A percentile compares a stretch with the other conserved stretches of the same genome.
These are phyloP conservation scores for Phaeotremella fagi DNA, from an alignment of 768 basidiomycete genomes.

Conservation along the genomic window DNA sequence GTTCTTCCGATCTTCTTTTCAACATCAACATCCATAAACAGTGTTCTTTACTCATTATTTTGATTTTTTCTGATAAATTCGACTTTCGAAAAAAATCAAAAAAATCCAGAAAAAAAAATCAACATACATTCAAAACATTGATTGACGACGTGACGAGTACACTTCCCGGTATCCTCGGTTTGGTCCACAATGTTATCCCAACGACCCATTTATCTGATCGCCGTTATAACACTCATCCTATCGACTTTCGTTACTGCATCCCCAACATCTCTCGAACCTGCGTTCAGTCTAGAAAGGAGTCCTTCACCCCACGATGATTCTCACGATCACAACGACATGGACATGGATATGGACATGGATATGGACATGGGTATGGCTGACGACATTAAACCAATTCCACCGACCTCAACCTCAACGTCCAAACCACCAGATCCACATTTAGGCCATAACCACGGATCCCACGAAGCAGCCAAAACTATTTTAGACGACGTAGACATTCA, in stretches of 20 bases:
- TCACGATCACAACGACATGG: background rate
- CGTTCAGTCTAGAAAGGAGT: background rate
- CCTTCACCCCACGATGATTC: background rate
- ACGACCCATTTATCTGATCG: background rate
- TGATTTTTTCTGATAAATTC: too few relatives aligned
- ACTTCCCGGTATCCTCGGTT: too few relatives aligned
- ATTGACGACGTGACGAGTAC: too few relatives aligned
- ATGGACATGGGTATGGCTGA: background rate
- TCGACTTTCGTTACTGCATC: background rate
- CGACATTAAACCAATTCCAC: background rate
- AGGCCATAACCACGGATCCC: constrained; percentile 22
- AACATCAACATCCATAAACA: too few relatives aligned
- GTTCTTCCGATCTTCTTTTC: too few relatives aligned
- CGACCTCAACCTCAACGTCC: background rate
- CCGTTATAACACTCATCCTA: background rate
- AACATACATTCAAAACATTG: too few relatives aligned
- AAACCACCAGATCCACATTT: background rate
- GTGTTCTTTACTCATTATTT: too few relatives aligned
- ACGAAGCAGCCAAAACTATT: constrained; percentile 16
- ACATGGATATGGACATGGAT: background rate
- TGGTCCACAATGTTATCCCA: too few relatives aligned
- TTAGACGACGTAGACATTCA: constrained; percentile 27
- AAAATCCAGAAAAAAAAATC: too few relatives aligned
- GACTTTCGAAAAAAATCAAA: too few relatives aligned
- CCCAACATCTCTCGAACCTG: background rate